A percentile compares a stretch with the other conserved stretches of the same genome.
These are phyloP conservation scores for Catunica adiposa DNA, from an alignment of 2,329 filamentous ascomycete genomes.

Conservation along the genomic window DNA sequence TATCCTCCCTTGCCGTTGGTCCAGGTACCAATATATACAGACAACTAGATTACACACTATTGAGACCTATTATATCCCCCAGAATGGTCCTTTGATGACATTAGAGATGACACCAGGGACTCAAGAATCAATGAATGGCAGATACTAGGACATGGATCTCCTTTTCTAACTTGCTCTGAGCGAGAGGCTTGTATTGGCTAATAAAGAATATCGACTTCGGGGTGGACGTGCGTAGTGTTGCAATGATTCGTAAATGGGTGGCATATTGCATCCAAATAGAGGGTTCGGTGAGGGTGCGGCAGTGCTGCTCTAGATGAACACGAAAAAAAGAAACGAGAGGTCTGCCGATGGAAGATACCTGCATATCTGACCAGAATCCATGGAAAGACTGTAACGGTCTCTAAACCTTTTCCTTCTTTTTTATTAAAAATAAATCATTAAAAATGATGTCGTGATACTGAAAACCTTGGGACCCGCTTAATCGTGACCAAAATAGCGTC, in stretches of 20 bases:
- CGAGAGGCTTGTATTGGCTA: neutral
- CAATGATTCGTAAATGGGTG: no score
- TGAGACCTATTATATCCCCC: neutral
- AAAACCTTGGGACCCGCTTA: neutral
- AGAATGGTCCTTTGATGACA: neutral
- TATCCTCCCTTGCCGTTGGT: neutral
- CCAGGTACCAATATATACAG: neutral
- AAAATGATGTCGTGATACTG: neutral
- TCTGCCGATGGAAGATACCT: neutral
- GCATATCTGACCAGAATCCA: no score
- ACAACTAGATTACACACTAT: neutral
- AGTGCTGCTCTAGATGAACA: neutral
- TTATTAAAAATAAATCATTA: no score
- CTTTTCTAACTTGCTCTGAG: neutral
- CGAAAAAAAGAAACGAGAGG: no score
- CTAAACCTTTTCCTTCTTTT: no score
- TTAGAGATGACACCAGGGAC: neutral
- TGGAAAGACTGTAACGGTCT: no score
- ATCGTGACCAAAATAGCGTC: no score
- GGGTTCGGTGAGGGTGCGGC: neutral
- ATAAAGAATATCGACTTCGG: neutral
- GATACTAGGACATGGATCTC: neutral
- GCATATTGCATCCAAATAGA: neutral
- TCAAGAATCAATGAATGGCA: neutral
- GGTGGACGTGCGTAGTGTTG: neutral